Conservation (phyloP, 129 eudicot species). For the Escallonia herrerae region DNA sequence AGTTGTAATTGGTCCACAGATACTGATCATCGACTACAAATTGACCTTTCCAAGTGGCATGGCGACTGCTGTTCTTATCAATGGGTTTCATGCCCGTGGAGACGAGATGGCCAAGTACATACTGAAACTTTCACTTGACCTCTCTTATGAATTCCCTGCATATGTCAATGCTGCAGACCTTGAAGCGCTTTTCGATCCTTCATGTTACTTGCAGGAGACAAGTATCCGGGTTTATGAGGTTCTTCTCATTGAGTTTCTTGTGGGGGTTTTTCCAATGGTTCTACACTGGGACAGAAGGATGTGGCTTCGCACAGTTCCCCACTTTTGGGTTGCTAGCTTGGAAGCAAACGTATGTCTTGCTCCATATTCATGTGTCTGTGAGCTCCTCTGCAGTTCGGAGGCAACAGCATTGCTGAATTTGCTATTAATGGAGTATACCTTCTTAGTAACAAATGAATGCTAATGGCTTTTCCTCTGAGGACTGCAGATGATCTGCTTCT, state of each 20-base stretch:
- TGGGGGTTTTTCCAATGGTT: slow-evolving; percentile 98
- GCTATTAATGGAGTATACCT: no score
- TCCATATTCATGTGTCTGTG: not conserved
- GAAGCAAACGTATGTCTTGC: slow-evolving; percentile 35
- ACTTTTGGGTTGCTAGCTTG: slow-evolving; percentile 55
- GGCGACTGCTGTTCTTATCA: slow-evolving; percentile 93
- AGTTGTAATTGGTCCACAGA: slow-evolving; percentile 39
- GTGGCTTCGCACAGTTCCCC: slow-evolving; percentile 62
- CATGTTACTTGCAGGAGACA: slow-evolving; percentile 52
- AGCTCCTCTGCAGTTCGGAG: no score
- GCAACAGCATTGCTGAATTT: no score
- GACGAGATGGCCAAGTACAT: slow-evolving; percentile 63
- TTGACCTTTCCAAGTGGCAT: slow-evolving; percentile 79
- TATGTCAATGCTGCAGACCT: not conserved
- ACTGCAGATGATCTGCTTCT: no score
- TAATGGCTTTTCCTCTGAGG: no score
- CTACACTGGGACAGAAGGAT: slow-evolving; percentile 51
- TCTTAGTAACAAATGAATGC: no score
- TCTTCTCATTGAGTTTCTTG: slow-evolving; percentile 56
- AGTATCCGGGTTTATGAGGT: slow-evolving; percentile 62
- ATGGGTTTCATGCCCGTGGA: slow-evolving; percentile 72
- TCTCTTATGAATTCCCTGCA: not conserved
- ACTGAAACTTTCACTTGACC: not conserved
- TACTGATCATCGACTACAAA: slow-evolving; percentile 74
- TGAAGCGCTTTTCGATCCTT: no score